Evolutionary conservation across 768 basidiomycete species (phyloP).

Genomic region (Hericium erinaceus): DNA sequence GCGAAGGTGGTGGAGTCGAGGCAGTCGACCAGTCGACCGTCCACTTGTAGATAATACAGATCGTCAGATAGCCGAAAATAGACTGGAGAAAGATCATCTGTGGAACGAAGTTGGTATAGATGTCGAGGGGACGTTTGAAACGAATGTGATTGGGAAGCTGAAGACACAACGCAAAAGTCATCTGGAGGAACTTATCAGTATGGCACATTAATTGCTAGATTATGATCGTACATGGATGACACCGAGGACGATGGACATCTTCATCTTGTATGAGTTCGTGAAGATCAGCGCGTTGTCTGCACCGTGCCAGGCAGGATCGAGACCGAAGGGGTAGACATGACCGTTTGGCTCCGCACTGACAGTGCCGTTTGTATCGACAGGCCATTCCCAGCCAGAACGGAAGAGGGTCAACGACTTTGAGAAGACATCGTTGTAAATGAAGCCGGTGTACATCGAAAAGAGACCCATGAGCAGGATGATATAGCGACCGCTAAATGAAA

Average conservation of each 20-base stretch:
- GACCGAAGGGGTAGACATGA: constrained; percentile 80
- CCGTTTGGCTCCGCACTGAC: constrained; percentile 49
- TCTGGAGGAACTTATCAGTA: constrained; percentile 38
- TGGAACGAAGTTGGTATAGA: constrained; percentile 93
- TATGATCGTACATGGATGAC: constrained; percentile 76
- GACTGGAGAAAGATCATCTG: constrained; percentile 97
- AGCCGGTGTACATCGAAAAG: constrained; percentile 93
- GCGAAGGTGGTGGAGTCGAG: constrained; percentile 66
- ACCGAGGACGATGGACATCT: constrained; percentile 94
- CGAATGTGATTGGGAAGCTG: constrained; percentile 93
- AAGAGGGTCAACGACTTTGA: constrained; percentile 85
- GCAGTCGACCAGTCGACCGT: constrained; percentile 79
- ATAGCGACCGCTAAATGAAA: constrained; percentile 74
- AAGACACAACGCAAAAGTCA: constrained; percentile 96
- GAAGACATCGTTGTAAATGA: constrained; percentile 99
- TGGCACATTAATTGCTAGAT: background rate
- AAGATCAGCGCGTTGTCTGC: constrained; percentile 88
- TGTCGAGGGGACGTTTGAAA: constrained; percentile 80
- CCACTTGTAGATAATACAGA: constrained; percentile 98
- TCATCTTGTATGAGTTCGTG: constrained; percentile 99
- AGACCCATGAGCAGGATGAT: constrained; percentile 98
- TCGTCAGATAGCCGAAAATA: constrained; percentile 92
- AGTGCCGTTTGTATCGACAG: constrained; percentile 31
- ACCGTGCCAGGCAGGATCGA: constrained; percentile 94
- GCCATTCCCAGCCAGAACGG: constrained; percentile 82